Evolutionary conservation across 2,329 filamentous ascomycete species (phyloP).

Genomic region (Helminthosporium solani): DNA sequence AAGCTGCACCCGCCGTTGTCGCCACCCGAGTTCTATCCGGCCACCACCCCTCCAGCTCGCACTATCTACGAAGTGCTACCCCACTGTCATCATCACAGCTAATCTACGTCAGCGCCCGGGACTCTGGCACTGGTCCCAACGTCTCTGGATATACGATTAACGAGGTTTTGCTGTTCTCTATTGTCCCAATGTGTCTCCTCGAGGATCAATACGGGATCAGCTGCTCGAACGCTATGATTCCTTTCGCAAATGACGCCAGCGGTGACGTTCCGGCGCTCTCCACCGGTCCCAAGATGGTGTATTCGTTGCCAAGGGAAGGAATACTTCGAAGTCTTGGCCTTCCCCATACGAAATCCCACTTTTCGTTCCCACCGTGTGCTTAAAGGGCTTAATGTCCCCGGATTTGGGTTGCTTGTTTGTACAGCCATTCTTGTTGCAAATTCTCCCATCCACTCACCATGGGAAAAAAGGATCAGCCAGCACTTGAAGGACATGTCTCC

Average conservation of each 20-base stretch:
- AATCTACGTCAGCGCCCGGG: background rate
- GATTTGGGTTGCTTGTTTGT: conserved; percentile 33
- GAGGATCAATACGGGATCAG: too few relatives aligned
- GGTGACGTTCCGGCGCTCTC: conserved; percentile 24
- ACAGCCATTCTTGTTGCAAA: conserved; percentile 22
- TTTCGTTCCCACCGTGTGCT: conserved; percentile 11
- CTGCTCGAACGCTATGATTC: too few relatives aligned
- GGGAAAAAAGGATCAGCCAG: conserved; percentile 39
- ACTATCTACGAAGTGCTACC: background rate
- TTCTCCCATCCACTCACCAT: conserved; percentile 29
- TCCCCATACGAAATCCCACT: conserved; percentile 5
- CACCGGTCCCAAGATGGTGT: conserved; percentile 26
- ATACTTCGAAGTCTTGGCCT: conserved; percentile 1
- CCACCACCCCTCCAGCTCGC: conserved; percentile 3
- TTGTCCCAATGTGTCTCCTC: background rate
- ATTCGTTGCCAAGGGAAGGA: conserved; percentile 8
- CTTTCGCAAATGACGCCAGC: conserved; percentile 10
- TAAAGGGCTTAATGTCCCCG: conserved; percentile 32
- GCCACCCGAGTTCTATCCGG: conserved; percentile 16
- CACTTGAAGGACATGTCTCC: conserved; percentile 43
- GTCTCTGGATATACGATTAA: background rate
- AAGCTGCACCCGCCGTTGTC: conserved; percentile 21
- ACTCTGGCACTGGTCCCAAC: background rate
- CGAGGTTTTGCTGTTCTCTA: background rate
- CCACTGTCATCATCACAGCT: conserved; percentile 18